phyloP scores from a whole-genome alignment of 768 basidiomycete genomes.

The Boletellus sp. region DNA sequence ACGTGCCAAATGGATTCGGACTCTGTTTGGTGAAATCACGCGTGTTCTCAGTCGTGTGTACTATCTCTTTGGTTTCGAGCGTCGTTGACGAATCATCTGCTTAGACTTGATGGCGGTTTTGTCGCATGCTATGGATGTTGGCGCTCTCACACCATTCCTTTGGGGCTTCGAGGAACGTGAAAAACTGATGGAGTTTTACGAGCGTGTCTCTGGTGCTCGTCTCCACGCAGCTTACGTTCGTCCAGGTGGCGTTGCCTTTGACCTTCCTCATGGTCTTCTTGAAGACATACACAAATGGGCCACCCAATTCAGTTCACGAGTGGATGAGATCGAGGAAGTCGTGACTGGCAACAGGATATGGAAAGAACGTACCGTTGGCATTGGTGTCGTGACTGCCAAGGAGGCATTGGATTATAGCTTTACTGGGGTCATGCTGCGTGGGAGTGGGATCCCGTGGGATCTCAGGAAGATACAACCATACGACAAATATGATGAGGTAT shows the following conservation, averaged over 20 bases:
- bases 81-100: not conserved
- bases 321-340: slow-evolving; percentile 98
- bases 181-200: slow-evolving; percentile 99
- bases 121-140: slow-evolving; percentile 95
- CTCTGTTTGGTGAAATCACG: slow-evolving; percentile 95
- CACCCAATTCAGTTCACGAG: slow-evolving; percentile 84
- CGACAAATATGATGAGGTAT: slow-evolving; percentile 91
- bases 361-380: slow-evolving; percentile 90
- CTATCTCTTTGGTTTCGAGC: slow-evolving; percentile 1
- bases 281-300: slow-evolving; percentile 99
- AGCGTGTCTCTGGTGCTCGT: slow-evolving; percentile 96
- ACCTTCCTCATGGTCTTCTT: slow-evolving; percentile 96
- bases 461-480: slow-evolving; percentile 88
- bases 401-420: slow-evolving; percentile 91
- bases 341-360: slow-evolving; percentile 97
- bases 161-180: slow-evolving; percentile 99
- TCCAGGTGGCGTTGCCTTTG: slow-evolving; percentile 96
- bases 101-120: slow-evolving; percentile 94
- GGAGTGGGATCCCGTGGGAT: slow-evolving; percentile 94
- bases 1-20: slow-evolving; percentile 97
- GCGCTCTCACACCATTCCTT: slow-evolving; percentile 95
- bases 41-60: slow-evolving; percentile 86
- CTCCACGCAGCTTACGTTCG: slow-evolving; percentile 97
- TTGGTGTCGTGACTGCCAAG: slow-evolving; percentile 89
- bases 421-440: slow-evolving; percentile 95